Base-by-base conservation (phyloP, 768 basidiomycete genomes). In the Collybia sordida region DNA sequence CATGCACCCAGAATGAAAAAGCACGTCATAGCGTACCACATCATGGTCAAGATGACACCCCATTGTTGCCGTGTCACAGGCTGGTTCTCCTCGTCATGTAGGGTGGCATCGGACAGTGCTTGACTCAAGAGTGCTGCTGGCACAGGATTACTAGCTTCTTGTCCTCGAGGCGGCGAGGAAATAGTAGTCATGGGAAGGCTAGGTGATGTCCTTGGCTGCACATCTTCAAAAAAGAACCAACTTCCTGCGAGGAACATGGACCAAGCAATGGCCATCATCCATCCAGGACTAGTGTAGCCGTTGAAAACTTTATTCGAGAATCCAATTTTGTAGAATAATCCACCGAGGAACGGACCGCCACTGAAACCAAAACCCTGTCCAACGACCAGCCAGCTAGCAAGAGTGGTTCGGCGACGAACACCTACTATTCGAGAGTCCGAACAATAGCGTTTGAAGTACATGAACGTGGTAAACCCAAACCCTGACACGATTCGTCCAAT, bases 371-470 rank as follows among this genome's bases (percentile, higher is more conserved):
- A 51, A 6, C 75, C 82, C 57, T 86, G 85, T 0, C 83, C 81
- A 1, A 86, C 65, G 24, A 86, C 84, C 18, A 83, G 65, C 77
- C 78, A 84, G 15, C 80, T 75, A 4, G 81, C 82, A 15, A 86
- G 75, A 0, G 78, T 82, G 11, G 83, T 86, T 28, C 85, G 72
- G 21, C 80, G 72, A 22, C 83, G 79, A 21, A 86, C 62, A 23
- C 85, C 83, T 14, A 88, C 81, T 46, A 88, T 75, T 17, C 80
- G 79, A 3, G 81, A 77, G 61, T 88, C 86, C 15, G 72, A 78
- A 61, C 85, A 88, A 60, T 83, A 88, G 14, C 82, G 75, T 57
- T 86, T 87, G 56, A 65, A 69, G 64, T 86, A 87, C 83, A 89
- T 80, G 70, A 79, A 85, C 23, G 76, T 70, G 3, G 81, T 76